Base-by-base conservation (phyloP, 305 asterid species). In the Fraxinus greggii region DNA sequence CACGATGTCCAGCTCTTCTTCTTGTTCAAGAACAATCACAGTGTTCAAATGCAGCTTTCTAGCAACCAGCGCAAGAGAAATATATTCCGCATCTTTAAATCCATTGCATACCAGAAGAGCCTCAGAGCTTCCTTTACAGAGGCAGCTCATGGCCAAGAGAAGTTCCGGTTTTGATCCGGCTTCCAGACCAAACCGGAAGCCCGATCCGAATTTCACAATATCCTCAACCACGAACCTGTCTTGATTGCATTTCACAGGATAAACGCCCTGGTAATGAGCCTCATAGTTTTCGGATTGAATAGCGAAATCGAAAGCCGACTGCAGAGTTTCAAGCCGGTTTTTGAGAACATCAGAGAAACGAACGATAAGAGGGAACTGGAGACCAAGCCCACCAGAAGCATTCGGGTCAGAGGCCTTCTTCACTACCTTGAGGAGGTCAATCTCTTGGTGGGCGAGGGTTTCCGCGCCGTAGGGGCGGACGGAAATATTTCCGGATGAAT, bases 101-200 rank as follows among this genome's bases (percentile, higher is more conserved):
- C 99, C 99, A 72, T 96, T 96, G 89, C 99, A 94, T 21, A 96
- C 87, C 70, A 96, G 72, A 28, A 96, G 89, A 23, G 93, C 94
- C 32, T 96, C 98, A 0, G 95, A 84, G 77, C 97, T 90, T 3
- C 99, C 99, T 21, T 91, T 89, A 79, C 97, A 92, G 54, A 96
- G 92, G 78, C 92, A 86, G 88, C 91, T 94, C 99, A 96, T 96
- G 5, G 98, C 98, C 2, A 96, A 29, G 9, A 96, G 97, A 61
- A 96, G 99, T 89, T 96, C 99, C 0, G 99, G 99, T 76, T 96
- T 96, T 17, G 99, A 96, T 6, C 99, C 99, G 24, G 99, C 98
- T 73, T 96, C 99, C 26, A 96, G 89, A 67, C 99, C 99, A 83
- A 96, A 96, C 17, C 98, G 87, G 76, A 90, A 94, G 31, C 85